Conservation (phyloP, 2,329 filamentous ascomycete genomes). For the Cladosporium sp. region DNA sequence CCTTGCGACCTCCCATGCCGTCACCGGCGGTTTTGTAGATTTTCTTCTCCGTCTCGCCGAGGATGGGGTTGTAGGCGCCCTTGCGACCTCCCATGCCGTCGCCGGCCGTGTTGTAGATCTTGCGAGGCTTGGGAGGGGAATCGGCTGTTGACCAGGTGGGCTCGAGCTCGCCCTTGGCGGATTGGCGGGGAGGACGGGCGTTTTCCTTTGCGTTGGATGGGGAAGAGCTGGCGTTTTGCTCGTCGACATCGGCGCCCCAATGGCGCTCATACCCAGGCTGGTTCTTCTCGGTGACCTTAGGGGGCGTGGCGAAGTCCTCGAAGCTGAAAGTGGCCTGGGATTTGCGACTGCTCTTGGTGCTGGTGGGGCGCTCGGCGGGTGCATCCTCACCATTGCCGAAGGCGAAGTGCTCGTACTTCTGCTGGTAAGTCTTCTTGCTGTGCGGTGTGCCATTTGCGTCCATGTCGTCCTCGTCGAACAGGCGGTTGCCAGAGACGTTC, state of each 20-base stretch:
- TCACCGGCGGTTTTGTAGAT: slow-evolving; percentile 36
- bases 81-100: slow-evolving; percentile 61
- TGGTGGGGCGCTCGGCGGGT: slow-evolving; percentile 22
- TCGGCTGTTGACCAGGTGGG: slow-evolving; percentile 54
- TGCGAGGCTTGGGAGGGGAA: slow-evolving; percentile 26
- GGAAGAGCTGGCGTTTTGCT: slow-evolving; percentile 36
- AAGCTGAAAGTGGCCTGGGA: slow-evolving; percentile 76
- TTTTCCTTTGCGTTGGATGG: slow-evolving; percentile 49
- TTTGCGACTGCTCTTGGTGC: slow-evolving; percentile 40
- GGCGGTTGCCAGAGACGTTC: slow-evolving; percentile 49
- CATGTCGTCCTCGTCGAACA: slow-evolving; percentile 53
- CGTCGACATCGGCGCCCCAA: slow-evolving; percentile 69
- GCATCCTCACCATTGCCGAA: slow-evolving; percentile 61
- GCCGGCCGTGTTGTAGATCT: slow-evolving; percentile 33
- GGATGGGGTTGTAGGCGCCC: slow-evolving; percentile 13
- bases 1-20: slow-evolving; percentile 61
- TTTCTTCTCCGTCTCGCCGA: slow-evolving; percentile 22
- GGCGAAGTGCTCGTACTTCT: slow-evolving; percentile 82
- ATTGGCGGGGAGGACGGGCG: background rate
- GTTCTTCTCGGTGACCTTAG: slow-evolving; percentile 63
- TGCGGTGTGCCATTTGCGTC: slow-evolving; percentile 36
- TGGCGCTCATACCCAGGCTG: slow-evolving; percentile 68
- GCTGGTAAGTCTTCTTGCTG: slow-evolving; percentile 61
- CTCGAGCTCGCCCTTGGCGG: background rate
- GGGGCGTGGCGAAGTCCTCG: slow-evolving; percentile 78